Conservation (phyloP, 805 yeast genomes). For the Schwanniomyces pseudopolymorphus region DNA sequence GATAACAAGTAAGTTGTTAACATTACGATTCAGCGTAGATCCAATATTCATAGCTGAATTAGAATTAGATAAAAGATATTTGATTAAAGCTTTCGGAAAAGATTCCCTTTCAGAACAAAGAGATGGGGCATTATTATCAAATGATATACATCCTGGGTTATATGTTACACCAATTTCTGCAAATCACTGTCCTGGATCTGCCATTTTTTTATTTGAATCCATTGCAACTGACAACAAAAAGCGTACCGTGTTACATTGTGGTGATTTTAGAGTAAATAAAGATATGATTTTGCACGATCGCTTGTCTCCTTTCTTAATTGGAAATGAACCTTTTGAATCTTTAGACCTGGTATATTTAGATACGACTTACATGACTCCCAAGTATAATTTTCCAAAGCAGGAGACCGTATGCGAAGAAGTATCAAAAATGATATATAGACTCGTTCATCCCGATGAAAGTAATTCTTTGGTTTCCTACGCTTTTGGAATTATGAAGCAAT, state of each 20-base stretch:
- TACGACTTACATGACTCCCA: conserved; percentile 83
- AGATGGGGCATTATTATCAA: conserved; percentile 15
- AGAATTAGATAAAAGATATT: conserved; percentile 41
- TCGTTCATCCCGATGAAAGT: conserved; percentile 29
- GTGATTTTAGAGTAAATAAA: conserved; percentile 80
- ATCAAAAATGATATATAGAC: conserved; percentile 48
- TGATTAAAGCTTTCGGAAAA: conserved; percentile 13
- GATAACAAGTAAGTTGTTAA: conserved; percentile 61
- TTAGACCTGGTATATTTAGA: conserved; percentile 76
- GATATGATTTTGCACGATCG: conserved; percentile 45
- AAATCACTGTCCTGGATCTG: conserved; percentile 97
- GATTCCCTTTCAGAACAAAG: conserved; percentile 5
- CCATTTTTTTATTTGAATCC: conserved; percentile 67
- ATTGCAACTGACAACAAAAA: conserved; percentile 19
- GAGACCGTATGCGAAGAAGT: conserved; percentile 60
- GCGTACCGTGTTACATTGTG: conserved; percentile 70
- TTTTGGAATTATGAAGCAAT: conserved; percentile 36
- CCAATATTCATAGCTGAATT: conserved; percentile 43
- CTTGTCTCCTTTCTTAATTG: conserved; percentile 19
- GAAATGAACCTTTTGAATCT: not conserved
- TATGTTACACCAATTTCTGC: conserved; percentile 74
- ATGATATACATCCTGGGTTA: conserved; percentile 25
- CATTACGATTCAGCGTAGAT: conserved; percentile 54
- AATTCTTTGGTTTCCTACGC: conserved; percentile 24
- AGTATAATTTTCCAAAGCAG: conserved; percentile 77